These are phyloP conservation scores for Ceratobasidium sp. DNA, from an alignment of 1,284 basidiomycete species.

Conservation along the genomic window DNA sequence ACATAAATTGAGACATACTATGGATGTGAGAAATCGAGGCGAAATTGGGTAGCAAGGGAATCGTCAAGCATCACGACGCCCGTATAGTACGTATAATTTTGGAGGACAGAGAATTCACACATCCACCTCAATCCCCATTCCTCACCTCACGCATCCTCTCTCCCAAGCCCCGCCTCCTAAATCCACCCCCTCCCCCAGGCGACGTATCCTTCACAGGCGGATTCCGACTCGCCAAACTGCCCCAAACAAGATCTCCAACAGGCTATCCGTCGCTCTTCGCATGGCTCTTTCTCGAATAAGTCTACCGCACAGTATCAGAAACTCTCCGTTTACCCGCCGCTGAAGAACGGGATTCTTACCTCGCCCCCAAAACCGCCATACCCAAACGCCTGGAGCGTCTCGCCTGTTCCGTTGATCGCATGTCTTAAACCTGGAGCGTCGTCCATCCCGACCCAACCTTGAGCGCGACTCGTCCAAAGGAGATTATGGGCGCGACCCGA, in stretches of 20 bases:
- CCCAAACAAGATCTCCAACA: constrained; percentile 59
- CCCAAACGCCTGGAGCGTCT: constrained; percentile 59
- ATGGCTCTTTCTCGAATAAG: constrained; percentile 59
- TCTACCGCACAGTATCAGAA: constrained; percentile 54
- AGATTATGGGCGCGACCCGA: constrained; percentile 55
- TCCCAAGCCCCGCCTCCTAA: constrained; percentile 25
- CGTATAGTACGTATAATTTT: neutral
- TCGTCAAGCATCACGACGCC: neutral
- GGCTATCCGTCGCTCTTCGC: constrained; percentile 61
- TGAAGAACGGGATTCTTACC: constrained; percentile 5
- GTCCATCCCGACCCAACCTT: constrained; percentile 60
- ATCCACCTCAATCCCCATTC: neutral
- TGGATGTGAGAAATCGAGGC: too few species aligned
- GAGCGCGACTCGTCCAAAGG: constrained; percentile 58
- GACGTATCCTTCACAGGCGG: constrained; percentile 52
- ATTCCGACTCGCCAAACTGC: constrained; percentile 56
- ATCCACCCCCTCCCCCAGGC: constrained; percentile 31
- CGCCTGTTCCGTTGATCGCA: constrained; percentile 60
- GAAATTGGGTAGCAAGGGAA: neutral
- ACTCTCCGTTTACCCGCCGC: constrained; percentile 32
- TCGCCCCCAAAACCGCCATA: constrained; percentile 47
- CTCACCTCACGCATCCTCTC: neutral
- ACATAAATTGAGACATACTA: too few species aligned
- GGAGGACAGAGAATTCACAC: neutral
- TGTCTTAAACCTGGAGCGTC: constrained; percentile 60